Percentiles rank a stretch among this genome's conserved stretches.
Conservation (phyloP, 768 basidiomycete species). For the Termitomyces sp. region DNA sequence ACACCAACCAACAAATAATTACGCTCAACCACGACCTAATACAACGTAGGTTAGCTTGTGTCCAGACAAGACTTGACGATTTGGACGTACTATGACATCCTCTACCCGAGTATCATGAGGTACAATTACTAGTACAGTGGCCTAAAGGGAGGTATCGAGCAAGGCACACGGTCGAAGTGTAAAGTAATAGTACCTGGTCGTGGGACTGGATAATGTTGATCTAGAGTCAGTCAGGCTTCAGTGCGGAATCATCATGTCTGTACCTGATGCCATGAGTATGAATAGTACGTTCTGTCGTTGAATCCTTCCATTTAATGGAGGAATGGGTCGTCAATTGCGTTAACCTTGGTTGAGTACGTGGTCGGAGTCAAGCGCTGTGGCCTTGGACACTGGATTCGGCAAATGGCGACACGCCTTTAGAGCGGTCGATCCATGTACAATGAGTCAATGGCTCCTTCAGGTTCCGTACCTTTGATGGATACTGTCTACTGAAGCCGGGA, state of each 20-base stretch:
- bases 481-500: too few species aligned
- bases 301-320: conserved; percentile 32
- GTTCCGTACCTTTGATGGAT: too few species aligned
- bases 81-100: conserved; percentile 52
- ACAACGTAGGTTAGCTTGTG: not conserved
- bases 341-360: not conserved
- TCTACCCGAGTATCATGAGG: conserved; percentile 70
- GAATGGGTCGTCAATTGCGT: conserved; percentile 4
- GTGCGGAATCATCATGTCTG: conserved; percentile 13
- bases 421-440: too few species aligned
- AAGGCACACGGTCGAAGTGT: conserved; percentile 11
- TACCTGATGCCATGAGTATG: conserved; percentile 89
- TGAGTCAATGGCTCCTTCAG: too few species aligned
- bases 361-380: conserved; percentile 1
- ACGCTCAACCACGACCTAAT: conserved; percentile 69
- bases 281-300: conserved; percentile 37
- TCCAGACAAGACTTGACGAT: not conserved
- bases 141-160: conserved; percentile 36
- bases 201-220: conserved; percentile 56
- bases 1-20: conserved; percentile 73
- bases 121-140: conserved; percentile 71
- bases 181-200: conserved; percentile 62
- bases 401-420: not conserved
- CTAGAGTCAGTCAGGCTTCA: conserved; percentile 7
- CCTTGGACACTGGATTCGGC: too few species aligned